These are phyloP conservation scores for Ceratocystis albifundus DNA, from an alignment of 2,329 filamentous ascomycete species.

Conservation along the genomic window DNA sequence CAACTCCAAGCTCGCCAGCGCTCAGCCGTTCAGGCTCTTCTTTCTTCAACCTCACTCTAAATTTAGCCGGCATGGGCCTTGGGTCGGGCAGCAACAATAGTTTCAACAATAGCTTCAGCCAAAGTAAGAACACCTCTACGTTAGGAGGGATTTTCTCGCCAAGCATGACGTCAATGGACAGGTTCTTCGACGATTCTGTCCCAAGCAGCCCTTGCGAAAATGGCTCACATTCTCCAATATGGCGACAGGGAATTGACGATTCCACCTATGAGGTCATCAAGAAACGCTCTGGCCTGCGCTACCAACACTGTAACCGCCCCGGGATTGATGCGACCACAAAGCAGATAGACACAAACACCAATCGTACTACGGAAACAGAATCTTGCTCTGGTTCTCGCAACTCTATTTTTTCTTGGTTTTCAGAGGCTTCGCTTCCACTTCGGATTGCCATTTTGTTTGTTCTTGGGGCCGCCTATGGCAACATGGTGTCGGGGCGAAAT, in stretches of 20 bases:
- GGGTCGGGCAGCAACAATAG: not conserved
- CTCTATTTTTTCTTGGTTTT: not conserved
- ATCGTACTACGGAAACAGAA: not conserved
- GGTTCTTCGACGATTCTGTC: conserved; percentile 37
- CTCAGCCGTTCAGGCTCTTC: conserved; percentile 23
- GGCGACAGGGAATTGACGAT: conserved; percentile 36
- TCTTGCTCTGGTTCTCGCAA: not conserved
- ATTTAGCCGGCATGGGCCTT: conserved; percentile 58
- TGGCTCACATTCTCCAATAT: conserved; percentile 57
- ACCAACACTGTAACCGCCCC: not conserved
- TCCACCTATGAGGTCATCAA: conserved; percentile 36
- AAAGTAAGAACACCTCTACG: conserved; percentile 42
- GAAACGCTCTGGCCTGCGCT: conserved; percentile 31
- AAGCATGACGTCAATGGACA: conserved; percentile 43
- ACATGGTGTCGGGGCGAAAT: conserved; percentile 15
- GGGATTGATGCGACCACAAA: conserved; percentile 13
- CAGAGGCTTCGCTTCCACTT: conserved; percentile 41
- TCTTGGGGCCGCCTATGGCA: conserved; percentile 48
- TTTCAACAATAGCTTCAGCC: too few relatives aligned
- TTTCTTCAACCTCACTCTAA: conserved; percentile 57
- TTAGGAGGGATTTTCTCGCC: conserved; percentile 83
- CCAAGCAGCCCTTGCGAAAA: conserved; percentile 63
- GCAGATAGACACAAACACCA: not conserved
- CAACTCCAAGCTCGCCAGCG: conserved; percentile 28
- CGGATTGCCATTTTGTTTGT: conserved; percentile 58